Conservation (phyloP, 352 stramenopile species). For the Pythium volutum region DNA sequence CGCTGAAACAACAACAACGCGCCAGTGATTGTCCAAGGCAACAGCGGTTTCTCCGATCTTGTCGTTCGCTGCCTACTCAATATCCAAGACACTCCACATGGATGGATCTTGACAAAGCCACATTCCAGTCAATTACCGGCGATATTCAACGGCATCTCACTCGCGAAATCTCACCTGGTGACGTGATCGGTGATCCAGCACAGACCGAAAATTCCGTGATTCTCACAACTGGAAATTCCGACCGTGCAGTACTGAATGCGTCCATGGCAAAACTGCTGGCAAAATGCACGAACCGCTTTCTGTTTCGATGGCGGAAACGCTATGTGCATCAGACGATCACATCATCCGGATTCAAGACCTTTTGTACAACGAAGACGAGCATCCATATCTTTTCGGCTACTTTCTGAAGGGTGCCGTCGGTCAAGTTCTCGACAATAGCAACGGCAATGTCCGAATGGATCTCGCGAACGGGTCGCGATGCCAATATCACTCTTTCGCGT, state of each 20-base stretch:
- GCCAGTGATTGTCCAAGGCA: not conserved
- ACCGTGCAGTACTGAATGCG: not conserved
- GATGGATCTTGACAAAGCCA: not conserved
- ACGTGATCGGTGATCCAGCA: not conserved
- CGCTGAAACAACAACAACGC: not conserved
- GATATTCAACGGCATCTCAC: not conserved
- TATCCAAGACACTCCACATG: not conserved
- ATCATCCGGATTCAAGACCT: not conserved
- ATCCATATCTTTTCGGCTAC: conserved; percentile 16
- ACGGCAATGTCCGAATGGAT: conserved; percentile 7
- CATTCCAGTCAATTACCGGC: not conserved
- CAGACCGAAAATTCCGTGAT: conserved; percentile 1
- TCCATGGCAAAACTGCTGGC: not conserved
- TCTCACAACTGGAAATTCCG: not conserved
- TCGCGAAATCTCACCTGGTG: not conserved
- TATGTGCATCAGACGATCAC: not conserved
- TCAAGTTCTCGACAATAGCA: conserved; percentile 17
- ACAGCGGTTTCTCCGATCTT: not conserved
- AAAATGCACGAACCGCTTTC: not conserved
- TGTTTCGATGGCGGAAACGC: conserved; percentile 5
- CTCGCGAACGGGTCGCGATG: conserved; percentile 11
- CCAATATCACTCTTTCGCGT: conserved; percentile 13
- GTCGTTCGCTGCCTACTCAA: not conserved
- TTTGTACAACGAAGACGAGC: conserved; percentile 14
- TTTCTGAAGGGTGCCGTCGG: conserved; percentile 15